Percentiles rank a stretch among this genome's conserved stretches.
These are phyloP conservation scores for Urochloa ruziziensis DNA, from an alignment of 176 grass and related monocot species.

Conservation along the genomic window DNA sequence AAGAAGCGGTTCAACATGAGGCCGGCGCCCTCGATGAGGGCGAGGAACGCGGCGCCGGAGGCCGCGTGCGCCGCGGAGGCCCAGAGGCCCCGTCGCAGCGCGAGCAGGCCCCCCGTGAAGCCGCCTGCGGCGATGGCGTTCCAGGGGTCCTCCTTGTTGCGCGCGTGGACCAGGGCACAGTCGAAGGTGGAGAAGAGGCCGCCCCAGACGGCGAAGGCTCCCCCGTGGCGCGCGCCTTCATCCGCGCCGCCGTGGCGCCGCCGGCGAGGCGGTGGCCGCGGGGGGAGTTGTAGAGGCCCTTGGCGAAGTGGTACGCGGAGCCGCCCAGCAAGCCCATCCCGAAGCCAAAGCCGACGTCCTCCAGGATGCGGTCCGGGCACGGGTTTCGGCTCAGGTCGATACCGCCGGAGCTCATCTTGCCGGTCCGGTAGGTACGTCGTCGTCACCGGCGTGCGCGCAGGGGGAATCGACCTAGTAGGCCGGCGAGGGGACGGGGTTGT, in stretches of 20 bases:
- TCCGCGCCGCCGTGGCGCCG: conserved; percentile 45
- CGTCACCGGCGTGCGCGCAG: no score
- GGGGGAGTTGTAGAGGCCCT: conserved; percentile 50
- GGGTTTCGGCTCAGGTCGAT: conserved; percentile 11
- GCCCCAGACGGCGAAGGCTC: conserved; percentile 50
- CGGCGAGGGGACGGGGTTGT: no score
- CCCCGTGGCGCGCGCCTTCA: conserved; percentile 51
- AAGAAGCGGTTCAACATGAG: conserved; percentile 46
- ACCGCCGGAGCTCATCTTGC: not conserved
- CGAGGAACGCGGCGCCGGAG: conserved; percentile 24
- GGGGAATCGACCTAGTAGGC: no score
- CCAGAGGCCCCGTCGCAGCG: conserved; percentile 38
- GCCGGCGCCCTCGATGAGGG: conserved; percentile 42
- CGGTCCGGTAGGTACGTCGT: no score
- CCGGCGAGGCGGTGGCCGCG: conserved; percentile 51
- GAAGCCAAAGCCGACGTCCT: conserved; percentile 44
- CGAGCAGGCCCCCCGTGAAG: conserved; percentile 41
- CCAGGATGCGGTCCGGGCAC: conserved; percentile 59
- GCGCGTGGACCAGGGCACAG: conserved; percentile 56
- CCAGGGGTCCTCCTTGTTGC: conserved; percentile 73
- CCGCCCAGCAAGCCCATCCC: conserved; percentile 55
- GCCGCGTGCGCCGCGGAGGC: conserved; percentile 16
- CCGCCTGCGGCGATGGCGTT: conserved; percentile 54
- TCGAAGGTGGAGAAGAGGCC: conserved; percentile 54
- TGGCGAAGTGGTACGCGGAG: conserved; percentile 54